Evolutionary conservation across 805 yeast genomes (phyloP), one percentile per base, ranked within the genome.

Genomic region (Wickerhamomyces alni): DNA sequence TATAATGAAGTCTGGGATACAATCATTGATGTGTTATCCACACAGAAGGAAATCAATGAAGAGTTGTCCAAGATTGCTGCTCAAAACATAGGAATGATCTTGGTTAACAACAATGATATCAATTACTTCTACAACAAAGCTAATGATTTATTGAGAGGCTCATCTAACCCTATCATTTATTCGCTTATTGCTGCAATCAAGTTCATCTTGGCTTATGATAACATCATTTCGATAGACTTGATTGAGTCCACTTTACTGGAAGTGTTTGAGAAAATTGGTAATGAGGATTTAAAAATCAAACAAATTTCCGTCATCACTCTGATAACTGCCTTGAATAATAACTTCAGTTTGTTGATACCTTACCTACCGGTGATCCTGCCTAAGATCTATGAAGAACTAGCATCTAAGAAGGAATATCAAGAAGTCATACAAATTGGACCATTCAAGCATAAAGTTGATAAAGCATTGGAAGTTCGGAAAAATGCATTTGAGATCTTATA

Each of bases 381-480:
- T 0, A 52, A 57, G 0, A 61, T 84, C 3, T 72, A 72, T 47
- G 62, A 59, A 5, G 87, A 83, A 52, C 66, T 84, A 34, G 61
- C 60, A 11, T 67, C 80, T 1, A 74, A 73, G 46, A 72, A 70
- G 25, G 72, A 74, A 41, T 79, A 75, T 50, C 74, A 82, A 33
- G 79, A 79, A 39, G 65, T 70, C 16, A 80, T 87, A 26, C 82
- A 81, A 35, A 85, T 87, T 76, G 96, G 96, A 2, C 94, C 95
- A 0, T 86, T 82, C 66, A 85, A 84, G 54, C 89, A 85, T 55
- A 78, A 79, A 44, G 74, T 85, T 30, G 96, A 87, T 51, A 82
- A 80, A 47, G 93, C 88, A 0, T 65, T 84, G 30, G 87, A 79
- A 43, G 74, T 77, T 42, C 69, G 95, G 39, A 83, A 83, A 54